Conservation (phyloP, 805 yeast genomes). For the Candida xiaguanensis region DNA sequence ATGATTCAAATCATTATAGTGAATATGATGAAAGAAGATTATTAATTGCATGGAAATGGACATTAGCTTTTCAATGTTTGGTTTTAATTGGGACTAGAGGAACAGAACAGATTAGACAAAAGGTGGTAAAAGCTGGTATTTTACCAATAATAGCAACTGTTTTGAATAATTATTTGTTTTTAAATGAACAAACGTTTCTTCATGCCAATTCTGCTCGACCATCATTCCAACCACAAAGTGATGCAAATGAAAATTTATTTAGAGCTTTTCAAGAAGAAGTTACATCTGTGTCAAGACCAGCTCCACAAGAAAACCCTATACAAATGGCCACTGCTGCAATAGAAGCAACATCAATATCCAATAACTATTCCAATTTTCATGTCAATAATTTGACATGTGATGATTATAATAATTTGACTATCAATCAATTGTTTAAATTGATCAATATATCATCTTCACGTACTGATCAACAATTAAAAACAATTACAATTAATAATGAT, state of each 20-base stretch:
- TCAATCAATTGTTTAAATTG: constrained; percentile 36
- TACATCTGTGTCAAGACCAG: background rate
- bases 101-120: constrained; percentile 75
- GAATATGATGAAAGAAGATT: constrained; percentile 42
- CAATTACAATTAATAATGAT: constrained; percentile 23
- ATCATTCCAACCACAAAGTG: constrained; percentile 10
- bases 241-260: constrained; percentile 3
- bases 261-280: constrained; percentile 7
- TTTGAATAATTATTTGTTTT: constrained; percentile 72
- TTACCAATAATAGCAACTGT: constrained; percentile 90
- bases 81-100: constrained; percentile 93
- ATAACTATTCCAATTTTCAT: constrained; percentile 16
- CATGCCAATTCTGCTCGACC: constrained; percentile 25
- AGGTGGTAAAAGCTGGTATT: constrained; percentile 88
- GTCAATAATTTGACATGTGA: constrained; percentile 28
- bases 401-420: constrained; percentile 35
- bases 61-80: constrained; percentile 86
- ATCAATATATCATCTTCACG: constrained; percentile 20
- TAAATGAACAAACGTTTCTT: constrained; percentile 37
- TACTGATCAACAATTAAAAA: constrained; percentile 1
- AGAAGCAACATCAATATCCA: constrained; percentile 14
- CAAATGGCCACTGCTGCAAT: constrained; percentile 11
- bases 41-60: constrained; percentile 96
- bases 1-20: constrained; percentile 33
- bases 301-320: constrained; percentile 4